Evolutionary conservation across 768 basidiomycete genomes (phyloP), one percentile per base, ranked within the genome.

Genomic region (Phlebiopsis gigantea): DNA sequence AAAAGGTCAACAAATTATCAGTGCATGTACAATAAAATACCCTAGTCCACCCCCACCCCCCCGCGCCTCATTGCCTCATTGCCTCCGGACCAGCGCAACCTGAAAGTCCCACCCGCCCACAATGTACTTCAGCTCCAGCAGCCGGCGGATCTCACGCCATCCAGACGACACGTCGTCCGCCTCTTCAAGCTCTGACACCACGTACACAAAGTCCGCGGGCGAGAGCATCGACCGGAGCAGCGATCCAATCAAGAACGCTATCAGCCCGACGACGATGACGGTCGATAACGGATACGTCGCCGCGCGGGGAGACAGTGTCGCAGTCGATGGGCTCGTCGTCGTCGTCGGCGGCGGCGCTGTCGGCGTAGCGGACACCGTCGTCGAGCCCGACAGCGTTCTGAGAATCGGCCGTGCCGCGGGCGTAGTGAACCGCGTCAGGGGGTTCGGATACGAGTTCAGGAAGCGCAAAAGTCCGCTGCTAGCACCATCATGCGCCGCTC

Each of bases 221-320:
- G 87, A 89, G 39, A 98, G 75, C 59, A 98, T 77, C 17, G 91
- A 93, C 55, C 96, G 83, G 59, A 97, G 73, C 55, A 98, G 75
- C 25, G 93, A 95, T 56, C 96, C 96, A 64, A 98, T 81, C 65
- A 98, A 74, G 71, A 98, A 94, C 25, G 89, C 87, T 63, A 97
- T 89, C 60, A 98, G 70, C 39, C 85, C 93, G 39, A 88, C 81
- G 58, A 93, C 74, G 63, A 97, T 65, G 57, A 96, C 71, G 42
- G 84, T 85, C 45, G 76, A 73, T 51, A 79, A 67, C 42, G 74
- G 73, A 63, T 76, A 83, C 49, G 55, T 48, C 46, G 55, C 44
- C 34, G 22, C 49, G 49, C 7, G 30, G 29, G 50, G 31, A 4
- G 31, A 21, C 19, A 22, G 50, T 31, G 34, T 25, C n/a, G 50